Evolutionary conservation across 495 filamentous ascomycete species (phyloP).

Genomic region (Tuber melanosporum): DNA sequence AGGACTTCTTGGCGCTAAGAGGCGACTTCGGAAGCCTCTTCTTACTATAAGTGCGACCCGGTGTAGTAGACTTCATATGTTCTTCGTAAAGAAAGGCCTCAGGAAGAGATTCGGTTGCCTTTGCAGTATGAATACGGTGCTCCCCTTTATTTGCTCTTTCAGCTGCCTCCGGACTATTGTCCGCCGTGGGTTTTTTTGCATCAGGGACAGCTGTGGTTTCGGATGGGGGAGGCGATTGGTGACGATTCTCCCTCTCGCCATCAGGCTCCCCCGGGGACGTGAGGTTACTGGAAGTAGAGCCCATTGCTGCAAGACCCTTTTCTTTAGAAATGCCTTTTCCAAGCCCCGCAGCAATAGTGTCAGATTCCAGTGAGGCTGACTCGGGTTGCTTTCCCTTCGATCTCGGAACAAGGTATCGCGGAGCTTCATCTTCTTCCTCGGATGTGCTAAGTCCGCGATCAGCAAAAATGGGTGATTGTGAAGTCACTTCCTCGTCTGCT

Average conservation of each 20-base stretch:
- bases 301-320: not conserved
- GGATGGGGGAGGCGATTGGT: not conserved
- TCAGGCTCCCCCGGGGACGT: not conserved
- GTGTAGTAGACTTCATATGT: conserved; percentile 32
- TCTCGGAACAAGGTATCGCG: not conserved
- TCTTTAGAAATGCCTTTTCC: conserved; percentile 10
- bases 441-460: conserved; percentile 15
- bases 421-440: conserved; percentile 13
- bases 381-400: conserved; percentile 11
- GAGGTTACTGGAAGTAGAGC: conserved; percentile 1
- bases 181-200: not conserved
- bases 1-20: conserved; percentile 4
- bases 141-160: not conserved
- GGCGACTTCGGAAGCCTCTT: conserved; percentile 9
- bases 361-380: not conserved
- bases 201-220: not conserved
- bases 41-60: conserved; percentile 30
- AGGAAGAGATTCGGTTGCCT: conserved; percentile 18
- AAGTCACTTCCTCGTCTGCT: not conserved
- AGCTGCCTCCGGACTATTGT: not conserved
- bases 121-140: not conserved
- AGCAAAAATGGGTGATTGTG: conserved; percentile 8
- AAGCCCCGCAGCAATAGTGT: conserved; percentile 6
- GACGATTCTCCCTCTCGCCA: conserved; percentile 12
- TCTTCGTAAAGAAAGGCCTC: conserved; percentile 38